A percentile compares a stretch with the other conserved stretches of the same genome.
phyloP scores from a whole-genome alignment of 202 grass and related monocot genomes.

The Digitaria exilis region DNA sequence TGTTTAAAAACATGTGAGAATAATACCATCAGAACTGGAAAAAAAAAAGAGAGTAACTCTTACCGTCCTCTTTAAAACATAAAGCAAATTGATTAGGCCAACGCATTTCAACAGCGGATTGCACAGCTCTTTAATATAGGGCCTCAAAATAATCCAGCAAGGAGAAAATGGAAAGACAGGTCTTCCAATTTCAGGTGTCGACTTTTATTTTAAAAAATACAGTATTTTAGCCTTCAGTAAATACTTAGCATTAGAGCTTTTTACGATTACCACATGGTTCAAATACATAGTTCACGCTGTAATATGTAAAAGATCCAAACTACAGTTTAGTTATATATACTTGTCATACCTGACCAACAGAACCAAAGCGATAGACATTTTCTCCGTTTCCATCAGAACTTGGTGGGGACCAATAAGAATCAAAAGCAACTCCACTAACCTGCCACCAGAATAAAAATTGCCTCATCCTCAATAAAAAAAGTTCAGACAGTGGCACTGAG shows the following conservation, averaged over 20 bases:
- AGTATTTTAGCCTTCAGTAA: not conserved
- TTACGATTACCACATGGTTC: not conserved
- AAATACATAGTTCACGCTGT: not conserved
- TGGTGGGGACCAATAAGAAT: constrained; percentile 89
- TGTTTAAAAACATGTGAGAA: not conserved
- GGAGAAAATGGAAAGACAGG: not conserved
- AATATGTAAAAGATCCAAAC: constrained; percentile 9
- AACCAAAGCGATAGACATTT: constrained; percentile 96
- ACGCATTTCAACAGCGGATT: not conserved
- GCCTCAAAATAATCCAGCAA: constrained; percentile 2
- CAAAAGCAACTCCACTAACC: constrained; percentile 97
- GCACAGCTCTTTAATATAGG: not conserved
- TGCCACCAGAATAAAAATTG: constrained; percentile 41
- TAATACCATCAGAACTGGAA: not conserved
- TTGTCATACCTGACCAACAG: constrained; percentile 87
- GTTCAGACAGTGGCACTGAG: constrained; percentile 4
- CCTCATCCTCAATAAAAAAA: constrained; percentile 7
- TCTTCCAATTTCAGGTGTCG: not conserved
- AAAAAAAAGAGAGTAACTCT: not conserved
- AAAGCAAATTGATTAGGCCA: not conserved
- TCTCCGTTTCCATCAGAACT: constrained; percentile 85
- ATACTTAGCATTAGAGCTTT: constrained; percentile 3
- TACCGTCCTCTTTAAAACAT: not conserved
- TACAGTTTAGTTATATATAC: constrained; percentile 11
- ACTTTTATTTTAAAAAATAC: not conserved